These are phyloP conservation scores for Botrytis medusae DNA, from an alignment of 2,329 filamentous ascomycete genomes.

Conservation along the genomic window DNA sequence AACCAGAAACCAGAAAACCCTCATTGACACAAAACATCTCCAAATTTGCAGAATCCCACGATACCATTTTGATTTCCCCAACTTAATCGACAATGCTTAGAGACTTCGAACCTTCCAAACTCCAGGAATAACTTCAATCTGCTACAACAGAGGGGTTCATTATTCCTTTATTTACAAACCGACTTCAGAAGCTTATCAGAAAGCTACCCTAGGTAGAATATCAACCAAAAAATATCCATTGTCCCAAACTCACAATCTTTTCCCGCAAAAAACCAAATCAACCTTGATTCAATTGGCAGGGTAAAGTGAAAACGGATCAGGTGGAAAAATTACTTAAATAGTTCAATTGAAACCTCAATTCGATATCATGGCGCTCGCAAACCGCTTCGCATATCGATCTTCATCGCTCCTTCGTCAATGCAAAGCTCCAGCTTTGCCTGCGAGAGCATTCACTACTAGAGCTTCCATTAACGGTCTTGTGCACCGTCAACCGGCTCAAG, in stretches of 20 bases:
- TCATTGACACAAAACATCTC: neutral
- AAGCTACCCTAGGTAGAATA: constrained; percentile 13
- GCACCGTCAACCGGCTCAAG: constrained; percentile 29
- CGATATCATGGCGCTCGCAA: constrained; percentile 40
- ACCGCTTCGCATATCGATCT: constrained; percentile 37
- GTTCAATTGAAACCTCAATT: constrained; percentile 31
- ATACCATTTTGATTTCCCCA: constrained; percentile 21
- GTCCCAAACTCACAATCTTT: constrained; percentile 20
- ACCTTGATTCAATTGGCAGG: constrained; percentile 21
- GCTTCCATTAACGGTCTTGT: constrained; percentile 30
- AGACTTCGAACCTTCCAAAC: constrained; percentile 37
- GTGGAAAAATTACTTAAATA: constrained; percentile 20
- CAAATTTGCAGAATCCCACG: neutral
- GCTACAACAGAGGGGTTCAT: constrained; percentile 20
- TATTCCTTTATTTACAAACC: constrained; percentile 22
- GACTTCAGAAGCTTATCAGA: constrained; percentile 17
- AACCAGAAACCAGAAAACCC: neutral
- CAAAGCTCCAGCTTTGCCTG: constrained; percentile 31
- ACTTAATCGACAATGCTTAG: constrained; percentile 34
- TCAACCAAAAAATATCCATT: constrained; percentile 8
- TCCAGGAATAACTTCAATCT: constrained; percentile 31
- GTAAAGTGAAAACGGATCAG: constrained; percentile 24
- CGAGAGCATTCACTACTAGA: constrained; percentile 38
- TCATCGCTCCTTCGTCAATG: constrained; percentile 39
- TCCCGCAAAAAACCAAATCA: constrained; percentile 7